A percentile compares a stretch with the other conserved stretches of the same genome.
phyloP scores from a whole-genome alignment of 164 flowering plant genomes.

The Macadamia integrifolia region DNA sequence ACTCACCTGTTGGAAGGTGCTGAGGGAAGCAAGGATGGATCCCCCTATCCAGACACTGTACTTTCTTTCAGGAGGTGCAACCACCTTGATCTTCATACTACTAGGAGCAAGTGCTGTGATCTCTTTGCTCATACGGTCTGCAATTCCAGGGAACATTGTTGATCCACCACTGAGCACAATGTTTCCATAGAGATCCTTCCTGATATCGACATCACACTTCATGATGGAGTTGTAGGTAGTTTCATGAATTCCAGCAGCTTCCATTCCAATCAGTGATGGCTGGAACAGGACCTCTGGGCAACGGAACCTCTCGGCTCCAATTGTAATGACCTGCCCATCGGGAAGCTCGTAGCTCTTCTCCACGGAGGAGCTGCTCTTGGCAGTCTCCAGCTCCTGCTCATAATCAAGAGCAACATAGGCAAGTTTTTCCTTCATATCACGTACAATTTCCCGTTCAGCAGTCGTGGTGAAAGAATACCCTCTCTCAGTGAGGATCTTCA shows the following conservation, averaged over 20 bases:
- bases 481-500: conserved; percentile 18
- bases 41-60: conserved; percentile 28
- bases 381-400: conserved; percentile 21
- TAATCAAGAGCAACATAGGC: conserved; percentile 22
- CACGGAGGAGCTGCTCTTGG: conserved; percentile 16
- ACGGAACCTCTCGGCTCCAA: conserved; percentile 20
- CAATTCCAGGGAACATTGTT: conserved; percentile 25
- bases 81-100: conserved; percentile 25
- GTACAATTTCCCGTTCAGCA: conserved; percentile 21
- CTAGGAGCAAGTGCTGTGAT: conserved; percentile 24
- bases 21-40: conserved; percentile 22
- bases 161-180: conserved; percentile 26
- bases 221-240: conserved; percentile 27
- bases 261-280: conserved; percentile 27
- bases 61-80: conserved; percentile 26
- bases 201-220: conserved; percentile 31
- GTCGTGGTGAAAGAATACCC: conserved; percentile 18
- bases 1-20: conserved; percentile 26
- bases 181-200: conserved; percentile 28
- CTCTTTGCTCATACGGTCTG: conserved; percentile 26
- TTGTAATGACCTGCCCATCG: conserved; percentile 20
- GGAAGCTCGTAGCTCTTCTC: conserved; percentile 22
- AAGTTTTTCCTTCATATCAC: conserved; percentile 20
- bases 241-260: conserved; percentile 27
- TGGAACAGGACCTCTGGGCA: conserved; percentile 30